Base-by-base conservation (phyloP, 805 yeast species). In the Saturnispora zaruensis region DNA sequence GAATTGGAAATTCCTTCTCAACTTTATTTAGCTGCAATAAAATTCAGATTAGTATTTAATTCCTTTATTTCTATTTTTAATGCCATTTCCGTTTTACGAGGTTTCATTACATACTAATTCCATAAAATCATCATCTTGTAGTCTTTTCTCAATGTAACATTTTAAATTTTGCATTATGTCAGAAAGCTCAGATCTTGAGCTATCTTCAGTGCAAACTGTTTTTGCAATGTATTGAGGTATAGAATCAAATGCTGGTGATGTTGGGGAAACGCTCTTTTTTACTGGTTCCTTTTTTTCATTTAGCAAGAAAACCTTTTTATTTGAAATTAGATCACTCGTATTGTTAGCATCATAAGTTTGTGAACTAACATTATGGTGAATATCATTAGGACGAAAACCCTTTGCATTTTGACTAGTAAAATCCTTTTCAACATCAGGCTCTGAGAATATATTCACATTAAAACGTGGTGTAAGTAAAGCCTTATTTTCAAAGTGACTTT, bases 101-200 rank as follows among this genome's bases (percentile, higher is more conserved):
- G n/a, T n/a, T n/a, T n/a, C n/a, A n/a, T n/a, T n/a, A 42, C 46
- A 3, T 48, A 48, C 50, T 28, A 48, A 26, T 16, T 48, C 37
- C 16, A 25, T 25, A 33, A 48, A 48, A 9, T 42, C 42, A 5
- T 25, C 20, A 11, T 48, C 50, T 34, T 41, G 26, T 14, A 48
- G 25, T 11, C 37, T 34, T 5, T 28, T 30, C n/a, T 16, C 16
- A 18, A 48, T 48, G 37, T 48, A 48, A 24, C 23, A 7, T 18
- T 18, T 36, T 7, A 36, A 36, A 18, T 18, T 18, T 36, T 36
- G 18, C 18, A 36, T 5, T 16, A 36, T 36, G 11, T 18, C 24
- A 8, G 14, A 18, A 11, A 16, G 16, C 2, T 36, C 23, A 9
- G 20, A 18, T 36, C 11, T n/a, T 6, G 3, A 20, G 14, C 5